Percentiles rank a stretch among this genome's conserved stretches.
phyloP scores from a whole-genome alignment of 139 green algal species.

The Trebouxia sp. region DNA sequence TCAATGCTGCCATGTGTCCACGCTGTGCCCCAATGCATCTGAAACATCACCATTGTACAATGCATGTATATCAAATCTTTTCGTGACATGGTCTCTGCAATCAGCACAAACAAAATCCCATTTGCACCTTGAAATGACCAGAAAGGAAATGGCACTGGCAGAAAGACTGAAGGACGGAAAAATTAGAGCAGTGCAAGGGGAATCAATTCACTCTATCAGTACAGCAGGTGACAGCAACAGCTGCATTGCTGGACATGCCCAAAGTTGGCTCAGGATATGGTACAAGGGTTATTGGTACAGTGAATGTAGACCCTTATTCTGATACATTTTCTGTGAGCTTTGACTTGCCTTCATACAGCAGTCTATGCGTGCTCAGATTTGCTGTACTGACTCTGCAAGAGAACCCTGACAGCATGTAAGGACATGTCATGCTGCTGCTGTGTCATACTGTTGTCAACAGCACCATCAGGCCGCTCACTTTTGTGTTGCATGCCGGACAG shows the following conservation, averaged over 20 bases:
- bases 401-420: not conserved
- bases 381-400: not conserved
- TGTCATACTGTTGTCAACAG: slow-evolving; percentile 22
- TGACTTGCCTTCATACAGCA: too few species aligned
- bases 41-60: not conserved
- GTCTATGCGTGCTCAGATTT: not conserved
- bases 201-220: not conserved
- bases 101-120: not conserved
- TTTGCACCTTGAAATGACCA: not conserved
- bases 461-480: slow-evolving; percentile 44
- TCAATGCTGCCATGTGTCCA: not conserved
- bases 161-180: not conserved
- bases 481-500: slow-evolving; percentile 43
- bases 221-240: not conserved
- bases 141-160: not conserved
- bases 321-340: not conserved
- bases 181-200: not conserved
- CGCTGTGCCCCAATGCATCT: not conserved
- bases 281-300: not conserved
- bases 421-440: not conserved
- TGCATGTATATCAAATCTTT: not conserved
- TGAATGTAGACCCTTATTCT: not conserved
- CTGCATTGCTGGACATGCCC: too few species aligned
- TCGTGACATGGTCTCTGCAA: not conserved
- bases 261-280: not conserved